Conservation (phyloP, 1,284 basidiomycete species). For the Rhodotorula sp. region DNA sequence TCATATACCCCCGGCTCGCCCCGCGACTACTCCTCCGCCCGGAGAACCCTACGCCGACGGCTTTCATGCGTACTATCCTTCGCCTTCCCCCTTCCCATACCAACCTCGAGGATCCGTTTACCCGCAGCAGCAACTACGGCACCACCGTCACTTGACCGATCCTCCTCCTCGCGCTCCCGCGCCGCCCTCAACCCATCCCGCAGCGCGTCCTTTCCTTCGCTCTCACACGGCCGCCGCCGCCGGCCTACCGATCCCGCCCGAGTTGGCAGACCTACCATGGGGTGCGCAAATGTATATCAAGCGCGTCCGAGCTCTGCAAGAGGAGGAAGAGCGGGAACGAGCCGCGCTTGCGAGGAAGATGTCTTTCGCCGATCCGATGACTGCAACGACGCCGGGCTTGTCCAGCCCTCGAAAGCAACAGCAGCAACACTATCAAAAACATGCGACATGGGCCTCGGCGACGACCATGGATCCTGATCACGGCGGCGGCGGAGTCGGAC, state of each 20-base stretch:
- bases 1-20: background rate
- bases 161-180: background rate
- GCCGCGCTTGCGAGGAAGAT: background rate
- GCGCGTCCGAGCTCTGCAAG: constrained; percentile 9
- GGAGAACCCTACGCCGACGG: background rate
- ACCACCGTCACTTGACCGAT: background rate
- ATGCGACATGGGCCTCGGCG: background rate
- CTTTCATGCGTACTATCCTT: background rate
- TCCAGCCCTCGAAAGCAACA: background rate
- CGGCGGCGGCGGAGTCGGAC: background rate
- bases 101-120: background rate
- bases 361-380: too few relatives aligned
- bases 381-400: too few relatives aligned
- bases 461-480: constrained; percentile 8
- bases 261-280: background rate
- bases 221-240: too few relatives aligned
- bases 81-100: background rate
- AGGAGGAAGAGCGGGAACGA: constrained; percentile 7
- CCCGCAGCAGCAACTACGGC: background rate
- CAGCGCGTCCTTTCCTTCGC: background rate
- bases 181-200: background rate
- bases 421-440: background rate
- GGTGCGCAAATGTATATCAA: constrained; percentile 16
- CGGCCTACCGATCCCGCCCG: background rate
- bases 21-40: background rate